Percentiles rank a stretch among this genome's conserved stretches.
These are phyloP conservation scores for Thymus quinquecostatus DNA, from an alignment of 257 asterid genomes.

Conservation along the genomic window DNA sequence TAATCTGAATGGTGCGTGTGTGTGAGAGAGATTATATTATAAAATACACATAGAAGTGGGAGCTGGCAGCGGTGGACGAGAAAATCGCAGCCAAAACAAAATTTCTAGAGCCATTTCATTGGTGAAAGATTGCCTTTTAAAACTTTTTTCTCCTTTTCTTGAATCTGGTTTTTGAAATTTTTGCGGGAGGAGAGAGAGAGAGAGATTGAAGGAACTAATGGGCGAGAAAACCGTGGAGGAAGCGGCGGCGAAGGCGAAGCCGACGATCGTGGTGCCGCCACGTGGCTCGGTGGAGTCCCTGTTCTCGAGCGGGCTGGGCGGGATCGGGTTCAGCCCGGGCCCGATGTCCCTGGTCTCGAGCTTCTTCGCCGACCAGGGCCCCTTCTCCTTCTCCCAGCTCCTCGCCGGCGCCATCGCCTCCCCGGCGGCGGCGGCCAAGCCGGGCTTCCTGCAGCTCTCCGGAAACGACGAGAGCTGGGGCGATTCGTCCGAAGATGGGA, in stretches of 20 bases:
- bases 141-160: neutral
- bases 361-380: constrained; percentile 66
- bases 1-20: neutral
- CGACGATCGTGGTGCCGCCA: constrained; percentile 59
- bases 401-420: constrained; percentile 92
- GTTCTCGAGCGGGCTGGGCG: constrained; percentile 42
- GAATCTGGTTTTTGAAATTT: neutral
- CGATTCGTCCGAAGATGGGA: constrained; percentile 27
- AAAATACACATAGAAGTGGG: constrained; percentile 5
- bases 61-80: constrained; percentile 18
- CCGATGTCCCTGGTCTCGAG: constrained; percentile 64
- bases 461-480: constrained; percentile 16
- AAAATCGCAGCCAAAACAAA: constrained; percentile 10
- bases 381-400: constrained; percentile 76
- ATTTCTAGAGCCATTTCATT: neutral
- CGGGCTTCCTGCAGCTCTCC: constrained; percentile 14
- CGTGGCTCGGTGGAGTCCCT: constrained; percentile 59
- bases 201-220: constrained; percentile 32
- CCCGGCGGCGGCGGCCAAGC: constrained; percentile 49
- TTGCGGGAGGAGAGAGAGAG: neutral
- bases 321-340: constrained; percentile 68
- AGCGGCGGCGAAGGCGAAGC: constrained; percentile 42
- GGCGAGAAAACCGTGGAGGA: constrained; percentile 42
- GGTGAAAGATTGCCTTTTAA: neutral
- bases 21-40: neutral